Conservation (phyloP, 768 basidiomycete species). For the Tulasnella sp. region DNA sequence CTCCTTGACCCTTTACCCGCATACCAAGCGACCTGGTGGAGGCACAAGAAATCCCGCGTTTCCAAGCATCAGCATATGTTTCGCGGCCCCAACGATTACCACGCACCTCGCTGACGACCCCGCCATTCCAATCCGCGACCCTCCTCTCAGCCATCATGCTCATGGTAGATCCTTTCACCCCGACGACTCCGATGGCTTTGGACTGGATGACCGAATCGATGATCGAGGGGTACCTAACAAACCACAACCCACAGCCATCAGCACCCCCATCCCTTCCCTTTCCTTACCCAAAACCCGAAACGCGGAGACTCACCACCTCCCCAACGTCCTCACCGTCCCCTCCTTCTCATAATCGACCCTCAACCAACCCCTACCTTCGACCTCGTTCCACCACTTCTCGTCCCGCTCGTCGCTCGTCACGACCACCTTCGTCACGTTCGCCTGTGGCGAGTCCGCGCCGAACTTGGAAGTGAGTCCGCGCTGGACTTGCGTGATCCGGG, state of each 20-base stretch:
- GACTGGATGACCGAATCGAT: slow-evolving; percentile 66
- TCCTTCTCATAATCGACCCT: slow-evolving; percentile 4
- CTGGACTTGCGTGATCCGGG: background rate
- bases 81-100: background rate
- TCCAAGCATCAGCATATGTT: background rate
- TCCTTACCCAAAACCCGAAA: background rate
- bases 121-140: slow-evolving; percentile 53
- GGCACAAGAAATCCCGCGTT: background rate
- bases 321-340: background rate
- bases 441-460: slow-evolving; percentile 11
- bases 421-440: background rate
- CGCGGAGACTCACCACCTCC: background rate
- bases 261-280: no score
- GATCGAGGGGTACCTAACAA: slow-evolving; percentile 51
- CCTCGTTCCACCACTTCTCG: slow-evolving; percentile 3
- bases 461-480: background rate
- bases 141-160: slow-evolving; percentile 51
- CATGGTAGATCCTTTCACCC: slow-evolving; percentile 61
- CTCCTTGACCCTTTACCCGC: background rate
- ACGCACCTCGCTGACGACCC: slow-evolving; percentile 35
- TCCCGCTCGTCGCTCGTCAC: slow-evolving; percentile 12
- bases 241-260: background rate
- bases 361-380: background rate
- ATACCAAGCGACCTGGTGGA: background rate
- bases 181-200: slow-evolving; percentile 52